Base-by-base conservation (phyloP, 2,329 filamentous ascomycete genomes). In the Cercospora sesami region DNA sequence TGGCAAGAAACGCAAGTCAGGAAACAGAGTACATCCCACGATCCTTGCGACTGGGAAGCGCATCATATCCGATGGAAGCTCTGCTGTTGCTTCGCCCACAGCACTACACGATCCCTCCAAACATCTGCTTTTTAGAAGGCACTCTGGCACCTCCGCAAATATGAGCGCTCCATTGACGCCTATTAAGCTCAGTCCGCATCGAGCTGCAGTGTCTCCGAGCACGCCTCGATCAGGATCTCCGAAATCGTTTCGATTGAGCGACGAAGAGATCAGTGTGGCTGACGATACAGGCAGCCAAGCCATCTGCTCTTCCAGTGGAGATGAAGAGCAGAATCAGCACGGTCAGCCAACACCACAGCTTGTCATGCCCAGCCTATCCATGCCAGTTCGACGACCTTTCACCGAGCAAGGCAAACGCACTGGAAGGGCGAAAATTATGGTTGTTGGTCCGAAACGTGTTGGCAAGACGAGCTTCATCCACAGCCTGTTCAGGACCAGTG, bases 311-410 rank as follows among this genome's bases (percentile, higher is more conserved):
- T 88, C 85, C 21, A 80, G 83, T 74, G 81, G 84, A 70, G 82
- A 89, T 73, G 82, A 87, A 75, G 89, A 86, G 77, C 84, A 82
- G 7, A 77, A 78, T 8, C 74, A 75, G 9, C 75, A 75, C 60
- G 64, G 78, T 3, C 71, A 64, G 64, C 68, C 66, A 73, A 76
- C 81, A 48, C 90, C 91, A 26, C 94, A 98, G 79, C 86, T 99
- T n/a, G 92, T 99, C 68, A 99, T 99, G 95, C 95, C 95, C 5
- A 97, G 93, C 76, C 90, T 99, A 75, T 89, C 88, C 69, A 95
- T 99, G 87, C 94, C 95, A 3, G 91, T 88, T 69, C 89, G 95
- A 60, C 86, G 93, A 62, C 94, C 94, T 0, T 98, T 98, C 78
- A 97, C 95, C 0, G 88, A 91, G n/a, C 86, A 87, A 58, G 95